Evolutionary conservation across 805 yeast genomes (phyloP), one percentile per base, ranked within the genome.

Genomic region (Suhomyces vadensis): DNA sequence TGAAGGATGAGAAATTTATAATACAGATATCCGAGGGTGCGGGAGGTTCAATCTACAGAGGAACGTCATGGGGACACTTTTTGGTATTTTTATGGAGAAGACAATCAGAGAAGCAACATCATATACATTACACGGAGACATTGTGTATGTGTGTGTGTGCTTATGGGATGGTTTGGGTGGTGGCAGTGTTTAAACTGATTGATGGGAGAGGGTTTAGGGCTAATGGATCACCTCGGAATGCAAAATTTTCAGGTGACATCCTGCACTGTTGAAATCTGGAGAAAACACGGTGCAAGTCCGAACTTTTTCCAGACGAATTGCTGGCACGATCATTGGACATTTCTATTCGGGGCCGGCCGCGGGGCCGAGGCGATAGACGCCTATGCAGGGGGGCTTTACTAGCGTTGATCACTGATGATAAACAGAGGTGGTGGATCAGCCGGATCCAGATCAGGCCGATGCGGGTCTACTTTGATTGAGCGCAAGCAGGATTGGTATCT

Each of bases 1-100:
- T 59, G 47, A 45, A 37, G 38, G 47, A 45, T 41, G 43, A 43
- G 55, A 57, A 53, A 55, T 57, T 51, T 55, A 55, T 55, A 56
- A 58, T 46, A 27, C 35, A 35, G 16, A 31, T 20, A 9, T 38
- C 41, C 41, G 41, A 27, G 33, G 36, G n/a, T n/a, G n/a, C n/a
- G n/a, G n/a, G n/a, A n/a, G n/a, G n/a, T n/a, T n/a, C n/a, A n/a
- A n/a, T n/a, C n/a, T n/a, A n/a, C n/a, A n/a, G 45, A 39, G 47
- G 36, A 7, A 23, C n/a, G 22, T 13, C 31, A 11, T 11, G 25
- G 25, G 25, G 25, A 23, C 25, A 6, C 9, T 23, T 23, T 23
- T 6, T 23, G 6, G 25, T 23, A 23, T 6, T 23, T 23, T n/a
- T n/a, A n/a, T n/a, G n/a, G n/a, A n/a, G n/a, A n/a, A n/a, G n/a